Base-by-base conservation (phyloP, 1,139 yeast genomes). In the Lodderomyces theae region DNA sequence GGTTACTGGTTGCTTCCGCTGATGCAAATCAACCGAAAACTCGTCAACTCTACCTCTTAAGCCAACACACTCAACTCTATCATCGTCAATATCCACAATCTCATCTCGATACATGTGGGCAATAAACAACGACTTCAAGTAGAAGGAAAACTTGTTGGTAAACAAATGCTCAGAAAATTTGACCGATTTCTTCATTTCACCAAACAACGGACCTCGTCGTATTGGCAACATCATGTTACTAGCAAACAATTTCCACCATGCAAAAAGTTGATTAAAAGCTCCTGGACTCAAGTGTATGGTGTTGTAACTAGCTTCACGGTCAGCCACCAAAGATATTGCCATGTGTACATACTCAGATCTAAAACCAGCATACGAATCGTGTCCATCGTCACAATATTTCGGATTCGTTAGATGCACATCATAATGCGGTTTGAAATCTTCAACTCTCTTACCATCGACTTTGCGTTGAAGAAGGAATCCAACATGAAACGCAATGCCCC, bases 361-460 rank as follows among this genome's bases (percentile, higher is more conserved):
- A 45, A 61, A 72, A 2, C 66, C 69, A 17, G 52, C 51, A 48
- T 64, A 72, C 0, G 76, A 70, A 46, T 72, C 78, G 46, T 64
- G 56, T 0, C 56, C 60, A 2, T 63, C 57, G 9, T 66, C 52
- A 3, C 86, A 77, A 53, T 55, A 78, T 4, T 77, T 68, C 0
- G 96, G 96, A 53, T 84, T 79, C 41, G 64, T 70, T 30, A 88
- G 61, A 19, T 75, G 63, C 7, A 89, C 72, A 3, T 82, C 79
- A 58, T 82, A 84, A 59, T 90, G 97, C 0, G 94, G 88, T 24
- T 61, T 70, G 46, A 80, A 79, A 1, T 77, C 65, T 19, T 70
- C 66, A 0, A 86, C 73, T 47, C 83, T 69, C 3, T 63, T 50
- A 2, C 69, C 69, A 45, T 66, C 59, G 12, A 52, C 51, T 46